Percentiles rank a stretch among this genome's conserved stretches.
phyloP scores from a whole-genome alignment of 768 basidiomycete species.

The Agrocybe pediades region DNA sequence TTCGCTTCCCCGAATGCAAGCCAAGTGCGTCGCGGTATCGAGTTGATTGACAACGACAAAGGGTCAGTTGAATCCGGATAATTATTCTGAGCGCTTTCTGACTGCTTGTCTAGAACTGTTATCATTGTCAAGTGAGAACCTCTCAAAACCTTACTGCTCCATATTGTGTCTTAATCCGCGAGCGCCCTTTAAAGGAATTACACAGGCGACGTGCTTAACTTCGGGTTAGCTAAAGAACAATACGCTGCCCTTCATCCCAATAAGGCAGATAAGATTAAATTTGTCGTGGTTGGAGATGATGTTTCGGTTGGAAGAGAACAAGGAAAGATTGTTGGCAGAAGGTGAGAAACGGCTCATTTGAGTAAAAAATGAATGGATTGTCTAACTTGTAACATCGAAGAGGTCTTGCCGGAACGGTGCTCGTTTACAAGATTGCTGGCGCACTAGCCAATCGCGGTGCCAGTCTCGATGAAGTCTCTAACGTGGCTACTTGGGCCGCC shows the following conservation, averaged over 20 bases:
- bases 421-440: constrained; percentile 91
- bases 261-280: constrained; percentile 66
- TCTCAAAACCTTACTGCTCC: background rate
- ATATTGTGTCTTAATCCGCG: background rate
- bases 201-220: constrained; percentile 90
- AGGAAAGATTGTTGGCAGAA: constrained; percentile 82
- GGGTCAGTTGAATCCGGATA: constrained; percentile 47
- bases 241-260: constrained; percentile 71
- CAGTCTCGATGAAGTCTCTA: constrained; percentile 67
- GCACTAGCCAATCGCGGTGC: constrained; percentile 73
- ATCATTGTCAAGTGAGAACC: constrained; percentile 76
- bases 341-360: constrained; percentile 36
- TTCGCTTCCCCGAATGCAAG: constrained; percentile 90
- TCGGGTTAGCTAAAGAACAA: constrained; percentile 87
- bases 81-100: background rate
- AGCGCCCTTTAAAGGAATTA: constrained; percentile 67
- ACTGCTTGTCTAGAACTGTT: constrained; percentile 52
- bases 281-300: constrained; percentile 88
- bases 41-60: constrained; percentile 69
- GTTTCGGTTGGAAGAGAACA: constrained; percentile 83
- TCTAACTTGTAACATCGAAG: constrained; percentile 37
- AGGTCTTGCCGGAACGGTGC: constrained; percentile 78
- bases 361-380: constrained; percentile 2
- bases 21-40: constrained; percentile 82
- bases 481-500: constrained; percentile 64